Evolutionary conservation across 1,139 yeast species (phyloP), one percentile per base, ranked within the genome.

Genomic region (Magnusiomyces tetraspermus): DNA sequence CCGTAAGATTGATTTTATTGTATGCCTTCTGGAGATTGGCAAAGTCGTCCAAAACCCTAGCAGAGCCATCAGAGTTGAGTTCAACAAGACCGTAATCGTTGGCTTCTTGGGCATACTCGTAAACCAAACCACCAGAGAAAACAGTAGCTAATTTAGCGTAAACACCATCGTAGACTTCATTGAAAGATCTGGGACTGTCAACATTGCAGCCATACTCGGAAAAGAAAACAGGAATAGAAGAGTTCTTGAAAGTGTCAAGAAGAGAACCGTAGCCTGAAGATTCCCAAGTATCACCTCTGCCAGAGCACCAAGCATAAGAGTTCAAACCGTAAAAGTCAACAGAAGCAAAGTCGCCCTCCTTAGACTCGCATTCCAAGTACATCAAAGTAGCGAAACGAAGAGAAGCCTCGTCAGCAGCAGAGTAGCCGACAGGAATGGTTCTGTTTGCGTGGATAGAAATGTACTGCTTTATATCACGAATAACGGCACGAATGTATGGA

Each of bases 261-360:
- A 86, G 72, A 24, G 67, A 72, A 53, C 73, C 76, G 68, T 85
- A 89, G 33, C 96, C 96, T 21, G 95, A 83, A 2, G 80, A 65
- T 49, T 71, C 61, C 90, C 85, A 53, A 45, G 51, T 53, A 28
- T 28, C 19, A 30, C 51, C 57, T 15, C 57, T 45, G 50, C 82
- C 79, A 4, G 96, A 96, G 73, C 98, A 92, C 98, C 98, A 92
- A 66, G 89, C 96, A 67, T 92, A 92, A 0, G 96, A 83, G 67
- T 92, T 92, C 52, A 92, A 90, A 3, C 98, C 98, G 69, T 88
- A 90, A 65, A 92, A 92, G 66, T 92, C 98, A 31, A 65, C 64
- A 1, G 83, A 71, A 50, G 85, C 82, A 13, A 65, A 64, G 17
- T 78, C 82, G 43, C 78, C 77, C n/a, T 30, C 47, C n/a, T 26